Conservation (phyloP, 768 basidiomycete genomes). For the Mycena metata region DNA sequence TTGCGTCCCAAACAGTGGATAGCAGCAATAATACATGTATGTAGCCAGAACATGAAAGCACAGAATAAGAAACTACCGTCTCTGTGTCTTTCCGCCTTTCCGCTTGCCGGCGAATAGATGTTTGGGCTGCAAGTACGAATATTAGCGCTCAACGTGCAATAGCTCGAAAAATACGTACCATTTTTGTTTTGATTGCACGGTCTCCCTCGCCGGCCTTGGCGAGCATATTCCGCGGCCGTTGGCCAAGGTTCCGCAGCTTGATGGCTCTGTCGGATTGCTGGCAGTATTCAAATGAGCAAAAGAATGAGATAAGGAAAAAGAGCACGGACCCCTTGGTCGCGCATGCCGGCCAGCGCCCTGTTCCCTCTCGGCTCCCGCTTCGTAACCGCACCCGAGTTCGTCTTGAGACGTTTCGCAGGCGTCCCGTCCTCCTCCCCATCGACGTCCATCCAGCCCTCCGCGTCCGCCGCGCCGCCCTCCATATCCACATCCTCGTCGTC, state of each 20-base stretch:
- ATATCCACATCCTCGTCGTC: conserved; percentile 73
- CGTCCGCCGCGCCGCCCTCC: conserved; percentile 64
- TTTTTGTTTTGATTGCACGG: conserved; percentile 84
- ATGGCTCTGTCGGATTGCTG: conserved; percentile 86
- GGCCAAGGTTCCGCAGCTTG: conserved; percentile 87
- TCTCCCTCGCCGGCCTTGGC: conserved; percentile 95
- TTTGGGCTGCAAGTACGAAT: conserved; percentile 71
- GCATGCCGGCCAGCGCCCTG: conserved; percentile 84
- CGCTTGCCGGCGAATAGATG: conserved; percentile 90
- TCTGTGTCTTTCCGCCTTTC: conserved; percentile 85
- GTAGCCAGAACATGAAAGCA: background rate
- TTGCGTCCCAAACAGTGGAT: background rate
- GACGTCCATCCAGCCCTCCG: conserved; percentile 64
- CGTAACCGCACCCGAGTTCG: conserved; percentile 69
- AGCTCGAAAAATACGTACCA: conserved; percentile 62
- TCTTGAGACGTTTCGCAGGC: conserved; percentile 72
- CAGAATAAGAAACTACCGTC: conserved; percentile 61
- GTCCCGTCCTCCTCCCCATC: conserved; percentile 64
- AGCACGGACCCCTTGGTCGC: conserved; percentile 74
- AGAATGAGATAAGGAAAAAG: background rate
- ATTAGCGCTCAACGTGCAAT: conserved; percentile 15
- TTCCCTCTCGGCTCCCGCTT: conserved; percentile 76
- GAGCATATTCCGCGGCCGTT: conserved; percentile 87
- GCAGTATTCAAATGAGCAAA: conserved; percentile 32
- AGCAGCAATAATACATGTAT: conserved; percentile 20